Evolutionary conservation across 2,329 filamentous ascomycete species (phyloP).

Genomic region (Aspergillus sp.): DNA sequence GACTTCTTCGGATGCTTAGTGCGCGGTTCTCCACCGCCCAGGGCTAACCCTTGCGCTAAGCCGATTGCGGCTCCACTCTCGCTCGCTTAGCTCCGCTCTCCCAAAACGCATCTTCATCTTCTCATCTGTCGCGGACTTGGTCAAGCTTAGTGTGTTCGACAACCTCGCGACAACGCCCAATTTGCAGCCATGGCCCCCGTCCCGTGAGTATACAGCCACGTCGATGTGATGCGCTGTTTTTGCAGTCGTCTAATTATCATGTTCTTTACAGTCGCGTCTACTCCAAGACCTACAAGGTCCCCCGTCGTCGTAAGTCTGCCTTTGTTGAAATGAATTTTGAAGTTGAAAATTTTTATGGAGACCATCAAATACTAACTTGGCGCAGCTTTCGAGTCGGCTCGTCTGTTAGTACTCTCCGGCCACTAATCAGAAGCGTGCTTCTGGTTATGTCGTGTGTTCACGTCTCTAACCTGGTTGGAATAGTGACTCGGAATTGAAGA

Average conservation of each 20-base stretch:
- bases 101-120: constrained; percentile 21
- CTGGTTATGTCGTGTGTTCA: constrained; percentile 89
- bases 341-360: constrained; percentile 7
- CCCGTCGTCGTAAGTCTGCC: constrained; percentile 68
- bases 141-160: constrained; percentile 31
- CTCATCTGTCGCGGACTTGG: constrained; percentile 21
- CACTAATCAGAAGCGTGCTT: constrained; percentile 98
- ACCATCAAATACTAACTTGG: constrained; percentile 37
- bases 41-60: constrained; percentile 20
- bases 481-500: constrained; percentile 99
- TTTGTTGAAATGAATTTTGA: constrained; percentile 14
- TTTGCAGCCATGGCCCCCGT: constrained; percentile 43
- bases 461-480: constrained; percentile 63
- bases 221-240: constrained; percentile 27
- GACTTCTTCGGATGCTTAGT: constrained; percentile 27
- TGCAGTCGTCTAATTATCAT: constrained; percentile 34
- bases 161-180: constrained; percentile 40
- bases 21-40: constrained; percentile 16
- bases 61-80: constrained; percentile 20
- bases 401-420: constrained; percentile 94
- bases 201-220: constrained; percentile 38
- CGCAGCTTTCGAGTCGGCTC: constrained; percentile 92
- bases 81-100: constrained; percentile 22
- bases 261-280: constrained; percentile 62
- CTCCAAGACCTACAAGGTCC: constrained; percentile 99